Evolutionary conservation across 495 filamentous ascomycete genomes (phyloP).

Genomic region (Penicillium malachiteum): DNA sequence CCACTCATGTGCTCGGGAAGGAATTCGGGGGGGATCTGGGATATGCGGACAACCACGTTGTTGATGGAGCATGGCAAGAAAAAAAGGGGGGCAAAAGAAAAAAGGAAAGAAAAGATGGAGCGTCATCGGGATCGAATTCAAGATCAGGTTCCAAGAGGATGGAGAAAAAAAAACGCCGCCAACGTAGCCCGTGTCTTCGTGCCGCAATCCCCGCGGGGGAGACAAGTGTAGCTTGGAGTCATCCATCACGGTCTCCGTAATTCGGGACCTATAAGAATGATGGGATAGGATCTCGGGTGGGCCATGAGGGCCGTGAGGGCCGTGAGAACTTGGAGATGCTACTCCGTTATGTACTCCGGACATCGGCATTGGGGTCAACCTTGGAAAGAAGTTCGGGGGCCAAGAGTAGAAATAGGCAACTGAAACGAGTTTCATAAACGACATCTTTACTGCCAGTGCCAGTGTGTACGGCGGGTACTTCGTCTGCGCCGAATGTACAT

Average conservation of each 20-base stretch:
- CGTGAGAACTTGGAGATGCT: too few relatives aligned
- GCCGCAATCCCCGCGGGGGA: background rate
- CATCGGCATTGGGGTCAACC: background rate
- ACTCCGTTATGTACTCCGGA: background rate
- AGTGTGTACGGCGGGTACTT: too few relatives aligned
- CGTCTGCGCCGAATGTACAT: too few relatives aligned
- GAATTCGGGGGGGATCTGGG: too few relatives aligned
- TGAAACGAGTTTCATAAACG: slow-evolving; percentile 13
- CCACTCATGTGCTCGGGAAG: too few relatives aligned
- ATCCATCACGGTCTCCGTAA: background rate
- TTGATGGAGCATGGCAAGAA: background rate
- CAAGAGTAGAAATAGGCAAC: slow-evolving; percentile 9
- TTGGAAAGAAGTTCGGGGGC: background rate
- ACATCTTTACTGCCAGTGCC: too few relatives aligned
- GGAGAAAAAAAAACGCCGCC: background rate
- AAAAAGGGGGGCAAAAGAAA: background rate
- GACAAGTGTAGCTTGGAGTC: background rate
- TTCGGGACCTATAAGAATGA: background rate
- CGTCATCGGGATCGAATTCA: background rate
- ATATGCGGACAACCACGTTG: background rate
- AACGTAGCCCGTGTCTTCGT: background rate
- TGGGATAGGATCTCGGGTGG: background rate
- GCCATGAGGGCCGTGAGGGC: background rate
- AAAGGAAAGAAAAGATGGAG: too few relatives aligned
- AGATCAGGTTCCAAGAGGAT: background rate